Percentiles rank a stretch among this genome's conserved stretches.
These are phyloP conservation scores for Globomyces pollinis-pini DNA, from an alignment of 192 early-diverging fungal genomes.

Conservation along the genomic window DNA sequence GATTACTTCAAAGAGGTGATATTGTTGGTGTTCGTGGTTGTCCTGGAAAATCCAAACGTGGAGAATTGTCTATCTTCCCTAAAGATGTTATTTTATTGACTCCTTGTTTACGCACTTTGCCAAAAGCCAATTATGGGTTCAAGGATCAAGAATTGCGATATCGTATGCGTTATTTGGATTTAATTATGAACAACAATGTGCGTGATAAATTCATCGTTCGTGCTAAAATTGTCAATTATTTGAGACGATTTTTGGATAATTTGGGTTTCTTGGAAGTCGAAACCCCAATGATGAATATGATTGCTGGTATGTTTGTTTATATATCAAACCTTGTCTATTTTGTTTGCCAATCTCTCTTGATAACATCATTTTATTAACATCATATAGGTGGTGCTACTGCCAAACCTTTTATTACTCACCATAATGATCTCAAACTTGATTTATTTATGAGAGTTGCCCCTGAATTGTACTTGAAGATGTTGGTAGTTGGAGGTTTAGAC, in stretches of 20 bases:
- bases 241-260: constrained; percentile 90
- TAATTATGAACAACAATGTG: constrained; percentile 97
- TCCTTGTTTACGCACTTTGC: constrained; percentile 93
- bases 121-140: constrained; percentile 91
- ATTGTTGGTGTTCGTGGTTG: constrained; percentile 89
- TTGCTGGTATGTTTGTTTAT: constrained; percentile 34
- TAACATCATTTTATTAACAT: too few species aligned
- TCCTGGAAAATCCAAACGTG: constrained; percentile 87
- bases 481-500: constrained; percentile 96
- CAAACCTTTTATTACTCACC: constrained; percentile 97
- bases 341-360: too few species aligned
- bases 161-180: constrained; percentile 94
- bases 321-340: too few species aligned
- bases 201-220: constrained; percentile 91
- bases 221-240: constrained; percentile 91
- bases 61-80: constrained; percentile 94
- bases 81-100: constrained; percentile 77
- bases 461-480: constrained; percentile 95
- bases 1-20: constrained; percentile 83
- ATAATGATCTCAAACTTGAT: constrained; percentile 98
- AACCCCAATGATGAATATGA: constrained; percentile 99
- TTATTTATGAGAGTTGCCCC: constrained; percentile 99
- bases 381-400: constrained; percentile 82
- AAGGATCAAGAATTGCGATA: constrained; percentile 96
- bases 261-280: constrained; percentile 97